These are phyloP conservation scores for Colletotrichum endophyticum DNA, from an alignment of 2,329 filamentous ascomycete species.

Conservation along the genomic window DNA sequence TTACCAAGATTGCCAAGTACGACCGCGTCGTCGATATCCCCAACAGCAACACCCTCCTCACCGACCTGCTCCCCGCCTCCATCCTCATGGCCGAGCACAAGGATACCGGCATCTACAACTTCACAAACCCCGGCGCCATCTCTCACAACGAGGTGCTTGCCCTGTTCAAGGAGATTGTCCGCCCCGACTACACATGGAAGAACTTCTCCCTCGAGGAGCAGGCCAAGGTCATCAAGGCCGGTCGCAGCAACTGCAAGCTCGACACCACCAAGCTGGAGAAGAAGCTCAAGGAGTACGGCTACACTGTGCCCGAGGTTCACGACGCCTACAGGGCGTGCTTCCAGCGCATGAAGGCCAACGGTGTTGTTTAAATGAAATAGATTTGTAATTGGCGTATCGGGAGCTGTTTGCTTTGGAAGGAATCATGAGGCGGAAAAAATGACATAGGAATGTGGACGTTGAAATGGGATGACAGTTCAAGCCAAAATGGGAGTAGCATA, in stretches of 20 bases:
- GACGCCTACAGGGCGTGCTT: constrained; percentile 67
- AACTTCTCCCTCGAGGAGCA: constrained; percentile 73
- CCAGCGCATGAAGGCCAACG: constrained; percentile 64
- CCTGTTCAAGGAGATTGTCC: constrained; percentile 67
- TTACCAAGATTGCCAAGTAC: constrained; percentile 72
- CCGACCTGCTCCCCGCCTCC: constrained; percentile 66
- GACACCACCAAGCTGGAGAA: constrained; percentile 65
- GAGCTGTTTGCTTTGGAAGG: neutral
- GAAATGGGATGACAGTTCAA: neutral
- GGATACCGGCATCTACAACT: constrained; percentile 71
- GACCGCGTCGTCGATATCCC: constrained; percentile 70
- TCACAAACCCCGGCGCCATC: constrained; percentile 73
- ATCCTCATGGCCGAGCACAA: constrained; percentile 64
- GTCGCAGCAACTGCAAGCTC: constrained; percentile 69
- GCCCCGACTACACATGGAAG: constrained; percentile 65
- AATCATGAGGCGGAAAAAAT: neutral
- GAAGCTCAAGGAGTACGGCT: constrained; percentile 64
- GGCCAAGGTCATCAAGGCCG: constrained; percentile 70
- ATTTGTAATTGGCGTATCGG: neutral
- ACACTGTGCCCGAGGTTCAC: constrained; percentile 65
- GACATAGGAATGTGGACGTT: neutral
- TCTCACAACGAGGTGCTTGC: constrained; percentile 72
- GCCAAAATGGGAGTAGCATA: neutral
- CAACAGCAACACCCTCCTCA: constrained; percentile 71
- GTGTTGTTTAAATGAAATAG: constrained; percentile 45